phyloP scores from a whole-genome alignment of 805 yeast genomes.

The Starmerella ratchasimensis region DNA sequence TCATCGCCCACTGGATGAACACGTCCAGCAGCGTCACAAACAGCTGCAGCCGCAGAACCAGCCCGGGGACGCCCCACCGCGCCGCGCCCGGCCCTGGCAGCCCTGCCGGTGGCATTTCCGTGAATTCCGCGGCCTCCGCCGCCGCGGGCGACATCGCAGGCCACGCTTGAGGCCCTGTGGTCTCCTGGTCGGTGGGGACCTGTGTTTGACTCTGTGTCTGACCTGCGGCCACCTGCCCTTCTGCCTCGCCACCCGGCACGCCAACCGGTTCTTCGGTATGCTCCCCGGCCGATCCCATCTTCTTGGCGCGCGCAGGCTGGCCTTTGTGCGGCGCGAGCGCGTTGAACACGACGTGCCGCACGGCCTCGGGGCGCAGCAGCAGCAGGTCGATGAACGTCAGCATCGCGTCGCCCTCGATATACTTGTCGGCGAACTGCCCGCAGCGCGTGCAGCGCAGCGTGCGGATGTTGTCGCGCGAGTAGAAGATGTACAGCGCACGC shows the following conservation, averaged over 20 bases:
- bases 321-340: conserved; percentile 25
- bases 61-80: conserved; percentile 1
- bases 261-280: neutral
- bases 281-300: neutral
- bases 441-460: conserved; percentile 66
- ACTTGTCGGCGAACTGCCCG: conserved; percentile 66
- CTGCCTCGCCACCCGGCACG: too few relatives aligned
- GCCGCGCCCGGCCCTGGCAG: neutral
- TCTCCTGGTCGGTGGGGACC: neutral
- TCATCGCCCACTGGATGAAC: conserved; percentile 82
- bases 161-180: neutral
- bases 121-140: neutral
- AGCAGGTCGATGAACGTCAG: conserved; percentile 71
- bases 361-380: conserved; percentile 67
- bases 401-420: conserved; percentile 80
- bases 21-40: conserved; percentile 71
- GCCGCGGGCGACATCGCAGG: neutral
- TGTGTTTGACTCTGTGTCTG: neutral
- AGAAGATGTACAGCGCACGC: conserved; percentile 50
- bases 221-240: too few relatives aligned
- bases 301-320: neutral
- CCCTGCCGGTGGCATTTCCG: neutral
- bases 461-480: conserved; percentile 65
- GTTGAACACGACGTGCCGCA: conserved; percentile 72
- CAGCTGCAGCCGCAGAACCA: conserved; percentile 27